Conservation (phyloP, 805 yeast genomes). For the Saccharomycodes ludwigii region DNA sequence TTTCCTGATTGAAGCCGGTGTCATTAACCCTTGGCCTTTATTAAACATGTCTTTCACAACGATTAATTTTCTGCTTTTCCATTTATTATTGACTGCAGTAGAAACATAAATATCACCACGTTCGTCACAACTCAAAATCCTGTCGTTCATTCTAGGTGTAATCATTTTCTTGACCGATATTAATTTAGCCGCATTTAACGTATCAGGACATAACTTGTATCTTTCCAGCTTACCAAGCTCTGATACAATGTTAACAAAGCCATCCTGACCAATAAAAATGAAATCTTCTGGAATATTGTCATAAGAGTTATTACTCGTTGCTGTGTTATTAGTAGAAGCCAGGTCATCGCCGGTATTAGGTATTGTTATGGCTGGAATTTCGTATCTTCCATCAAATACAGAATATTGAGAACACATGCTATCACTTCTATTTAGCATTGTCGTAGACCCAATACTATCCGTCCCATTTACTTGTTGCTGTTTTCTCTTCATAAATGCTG, state of each 20-base stretch:
- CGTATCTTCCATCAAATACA: constrained; percentile 9
- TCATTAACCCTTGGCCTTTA: constrained; percentile 26
- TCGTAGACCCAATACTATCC: constrained; percentile 7
- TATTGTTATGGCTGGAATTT: constrained; percentile 12
- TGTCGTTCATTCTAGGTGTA: constrained; percentile 66
- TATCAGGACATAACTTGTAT: too few species aligned
- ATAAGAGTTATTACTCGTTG: constrained; percentile 6
- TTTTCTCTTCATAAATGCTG: constrained; percentile 29
- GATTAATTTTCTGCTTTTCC: constrained; percentile 44
- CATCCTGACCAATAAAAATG: constrained; percentile 39
- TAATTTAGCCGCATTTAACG: constrained; percentile 26
- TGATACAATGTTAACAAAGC: constrained; percentile 36
- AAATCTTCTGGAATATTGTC: constrained; percentile 28
- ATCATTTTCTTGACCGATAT: constrained; percentile 31
- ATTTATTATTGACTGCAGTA: constrained; percentile 46
- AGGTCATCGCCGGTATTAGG: constrained; percentile 13
- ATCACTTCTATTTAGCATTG: constrained; percentile 22
- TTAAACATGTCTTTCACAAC: constrained; percentile 37
- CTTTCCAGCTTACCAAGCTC: constrained; percentile 35
- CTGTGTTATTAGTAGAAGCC: constrained; percentile 12
- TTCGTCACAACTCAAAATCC: constrained; percentile 43
- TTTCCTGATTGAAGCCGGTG: constrained; percentile 25
- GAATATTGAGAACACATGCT: constrained; percentile 19
- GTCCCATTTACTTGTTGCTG: too few species aligned
- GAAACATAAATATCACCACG: constrained; percentile 46